Base-by-base conservation (phyloP, 257 asterid species). In the Lycium ferocissimum region DNA sequence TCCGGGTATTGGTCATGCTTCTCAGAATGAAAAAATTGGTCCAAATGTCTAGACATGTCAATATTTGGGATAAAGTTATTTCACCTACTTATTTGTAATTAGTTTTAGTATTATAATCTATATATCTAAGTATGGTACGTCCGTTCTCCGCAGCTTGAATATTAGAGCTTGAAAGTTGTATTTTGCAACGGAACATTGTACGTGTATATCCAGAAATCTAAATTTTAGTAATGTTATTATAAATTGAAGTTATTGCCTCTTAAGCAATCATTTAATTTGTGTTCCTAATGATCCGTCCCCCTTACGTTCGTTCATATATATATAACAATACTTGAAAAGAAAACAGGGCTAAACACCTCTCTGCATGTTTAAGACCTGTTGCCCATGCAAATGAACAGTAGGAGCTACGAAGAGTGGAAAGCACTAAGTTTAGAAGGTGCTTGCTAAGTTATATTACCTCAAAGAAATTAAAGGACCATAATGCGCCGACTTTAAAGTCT, bases 1-100 rank as follows among this genome's bases (percentile, higher is more conserved):
- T 69, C 94, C 95, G 0, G 95, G 95, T 40, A 76, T 92, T 47
- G 97, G 96, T 9, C 98, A 93, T 83, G 88, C 93, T 5, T 83
- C 81, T 8, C 86, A 81, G 80, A 87, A 56, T 83, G 40, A 72
- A 83, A 72, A 63, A 33, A 61, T 35, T 33, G 88, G 85, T 59
- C 89, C 88, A 86, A 88, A 88, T 35, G 86, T 84, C 17, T 91
- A 92, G 85, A 79, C 80, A 84, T 73, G 71, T 67, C 80, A 65
- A 76, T 79, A 70, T n/a, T 40, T n/a, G 63, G 63, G 51, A 53
- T 43, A 76, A 70, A 69, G 14, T 37, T 38, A 70, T 62, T 65
- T 56, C 73, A 66, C 87, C 89, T 89, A 85, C 83, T 45, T 62
- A 51, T 85, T 13, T 66, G 80, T 73, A 73, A 45, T 73, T 73